Conservation (phyloP, 2,329 filamentous ascomycete genomes). For the Paraphaeosphaeria minitans region DNA sequence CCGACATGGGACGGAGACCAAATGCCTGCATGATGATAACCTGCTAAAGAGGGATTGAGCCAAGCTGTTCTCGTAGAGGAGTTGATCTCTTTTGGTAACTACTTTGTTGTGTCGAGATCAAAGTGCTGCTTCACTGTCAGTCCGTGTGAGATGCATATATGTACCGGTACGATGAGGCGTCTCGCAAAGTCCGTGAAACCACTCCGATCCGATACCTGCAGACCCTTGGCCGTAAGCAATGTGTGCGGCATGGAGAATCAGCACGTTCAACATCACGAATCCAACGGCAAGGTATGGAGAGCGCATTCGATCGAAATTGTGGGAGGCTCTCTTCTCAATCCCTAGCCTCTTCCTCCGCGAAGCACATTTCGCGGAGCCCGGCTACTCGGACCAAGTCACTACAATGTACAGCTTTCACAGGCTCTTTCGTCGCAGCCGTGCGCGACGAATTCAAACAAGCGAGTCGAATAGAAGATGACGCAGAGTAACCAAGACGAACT, state of each 20-base stretch:
- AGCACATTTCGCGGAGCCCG: background rate
- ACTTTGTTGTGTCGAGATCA: background rate
- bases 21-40: too few relatives aligned
- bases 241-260: background rate
- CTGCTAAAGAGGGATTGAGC: too few relatives aligned
- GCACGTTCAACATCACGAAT: background rate
- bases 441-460: background rate
- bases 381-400: background rate
- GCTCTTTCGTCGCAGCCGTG: background rate
- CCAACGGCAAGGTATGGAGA: background rate
- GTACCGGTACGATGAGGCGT: background rate
- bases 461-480: background rate
- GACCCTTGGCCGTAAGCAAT: background rate
- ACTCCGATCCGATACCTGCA: background rate
- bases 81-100: background rate
- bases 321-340: background rate
- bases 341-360: background rate
- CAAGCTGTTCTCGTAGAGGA: too few relatives aligned
- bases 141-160: background rate
- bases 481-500: background rate
- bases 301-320: background rate
- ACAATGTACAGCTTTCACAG: background rate
- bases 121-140: background rate
- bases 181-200: slow-evolving; percentile 8
- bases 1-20: background rate